Percentiles rank a stretch among this genome's conserved stretches.
Evolutionary conservation across 306 rosid genomes (phyloP).

Genomic region (Pachyrhizus erosus): DNA sequence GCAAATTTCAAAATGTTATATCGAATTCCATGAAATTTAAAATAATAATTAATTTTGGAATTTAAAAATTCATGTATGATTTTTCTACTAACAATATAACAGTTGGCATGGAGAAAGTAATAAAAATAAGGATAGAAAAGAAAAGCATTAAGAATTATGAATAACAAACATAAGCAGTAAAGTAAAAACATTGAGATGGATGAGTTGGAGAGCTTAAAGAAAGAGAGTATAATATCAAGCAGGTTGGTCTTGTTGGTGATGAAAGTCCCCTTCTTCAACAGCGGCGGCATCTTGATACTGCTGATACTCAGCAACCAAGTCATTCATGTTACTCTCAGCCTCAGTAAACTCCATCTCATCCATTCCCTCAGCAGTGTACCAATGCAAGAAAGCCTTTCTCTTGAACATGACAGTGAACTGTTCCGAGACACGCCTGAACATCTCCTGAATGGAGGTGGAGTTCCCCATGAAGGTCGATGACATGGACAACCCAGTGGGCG

Average conservation of each 20-base stretch:
- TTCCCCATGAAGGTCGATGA: slow-evolving; percentile 91
- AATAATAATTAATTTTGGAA: neutral
- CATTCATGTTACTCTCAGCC: slow-evolving; percentile 90
- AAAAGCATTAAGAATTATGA: neutral
- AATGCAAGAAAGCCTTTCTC: slow-evolving; percentile 91
- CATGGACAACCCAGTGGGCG: slow-evolving; percentile 81
- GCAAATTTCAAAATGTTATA: too few relatives aligned
- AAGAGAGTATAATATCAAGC: too few relatives aligned
- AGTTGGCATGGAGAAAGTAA: neutral
- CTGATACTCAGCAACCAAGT: slow-evolving; percentile 88
- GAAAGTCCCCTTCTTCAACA: slow-evolving; percentile 53
- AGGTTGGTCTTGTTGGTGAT: too few relatives aligned
- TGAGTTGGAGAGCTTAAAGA: too few relatives aligned
- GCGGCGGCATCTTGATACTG: slow-evolving; percentile 85
- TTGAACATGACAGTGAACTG: slow-evolving; percentile 91
- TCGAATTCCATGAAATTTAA: too few relatives aligned
- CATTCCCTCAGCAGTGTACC: slow-evolving; percentile 94
- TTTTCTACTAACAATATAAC: neutral
- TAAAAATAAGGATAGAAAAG: neutral
- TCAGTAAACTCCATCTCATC: slow-evolving; percentile 73
- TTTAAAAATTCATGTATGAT: neutral
- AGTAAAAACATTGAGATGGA: too few relatives aligned
- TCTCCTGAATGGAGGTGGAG: slow-evolving; percentile 87
- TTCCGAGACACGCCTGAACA: slow-evolving; percentile 89
- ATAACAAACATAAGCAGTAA: too few relatives aligned